phyloP scores from a whole-genome alignment of 2,329 filamentous ascomycete genomes.

The Uncinocarpus reesii region DNA sequence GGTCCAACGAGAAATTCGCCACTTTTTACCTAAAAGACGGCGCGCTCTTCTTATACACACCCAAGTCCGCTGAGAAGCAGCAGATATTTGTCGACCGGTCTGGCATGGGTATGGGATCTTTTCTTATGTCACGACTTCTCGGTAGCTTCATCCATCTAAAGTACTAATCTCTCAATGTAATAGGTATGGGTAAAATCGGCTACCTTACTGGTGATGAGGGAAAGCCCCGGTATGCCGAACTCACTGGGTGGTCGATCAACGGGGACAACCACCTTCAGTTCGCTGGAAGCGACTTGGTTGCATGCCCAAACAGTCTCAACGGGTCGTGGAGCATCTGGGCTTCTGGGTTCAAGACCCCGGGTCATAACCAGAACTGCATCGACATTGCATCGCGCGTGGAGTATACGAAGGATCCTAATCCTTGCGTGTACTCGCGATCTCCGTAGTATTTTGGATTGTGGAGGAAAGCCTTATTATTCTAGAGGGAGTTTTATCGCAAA shows the following conservation, averaged over 20 bases:
- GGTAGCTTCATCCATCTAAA: neutral
- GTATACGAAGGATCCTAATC: constrained; percentile 17
- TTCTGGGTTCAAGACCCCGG: constrained; percentile 24
- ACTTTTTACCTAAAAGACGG: constrained; percentile 43
- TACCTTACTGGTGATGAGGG: constrained; percentile 42
- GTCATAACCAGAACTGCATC: constrained; percentile 28
- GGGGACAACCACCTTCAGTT: constrained; percentile 39
- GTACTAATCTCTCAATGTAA: neutral
- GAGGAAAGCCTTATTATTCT: too few species aligned
- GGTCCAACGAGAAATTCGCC: constrained; percentile 33
- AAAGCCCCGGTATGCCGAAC: constrained; percentile 37
- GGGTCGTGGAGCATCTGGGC: constrained; percentile 35
- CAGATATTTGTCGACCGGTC: constrained; percentile 46
- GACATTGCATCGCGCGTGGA: constrained; percentile 25
- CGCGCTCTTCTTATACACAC: constrained; percentile 42
- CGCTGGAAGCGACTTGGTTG: constrained; percentile 38
- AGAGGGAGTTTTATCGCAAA: too few species aligned
- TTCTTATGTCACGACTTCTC: neutral
- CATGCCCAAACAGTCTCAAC: constrained; percentile 43
- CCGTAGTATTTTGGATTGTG: too few species aligned
- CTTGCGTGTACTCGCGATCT: constrained; percentile 25
- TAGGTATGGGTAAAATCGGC: constrained; percentile 45
- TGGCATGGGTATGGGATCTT: constrained; percentile 44
- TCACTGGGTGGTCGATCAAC: constrained; percentile 41
- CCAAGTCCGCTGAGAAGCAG: constrained; percentile 36